Base-by-base conservation (phyloP, 495 filamentous ascomycete genomes). In the Hypoxylon cercidicola region DNA sequence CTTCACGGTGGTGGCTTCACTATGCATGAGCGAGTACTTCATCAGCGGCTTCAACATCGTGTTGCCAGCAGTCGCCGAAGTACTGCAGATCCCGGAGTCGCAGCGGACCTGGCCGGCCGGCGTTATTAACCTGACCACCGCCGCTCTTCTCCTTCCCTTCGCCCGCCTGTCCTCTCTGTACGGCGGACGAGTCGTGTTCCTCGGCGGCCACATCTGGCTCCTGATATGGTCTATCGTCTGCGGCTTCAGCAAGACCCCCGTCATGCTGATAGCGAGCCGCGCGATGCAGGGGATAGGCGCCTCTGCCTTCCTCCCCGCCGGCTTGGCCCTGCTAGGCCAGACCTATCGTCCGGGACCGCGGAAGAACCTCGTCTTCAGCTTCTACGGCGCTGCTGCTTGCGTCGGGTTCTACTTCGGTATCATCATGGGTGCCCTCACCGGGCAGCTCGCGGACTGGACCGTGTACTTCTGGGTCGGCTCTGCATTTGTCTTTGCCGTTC, bases 21-120 rank as follows among this genome's bases (percentile, higher is more conserved):
- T 93, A 68, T 81, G 91, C 25, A 80, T 95, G 67, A 83, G 88
- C 35, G 86, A 96, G 78, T 97, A 91, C 75, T 93, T 92, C 71
- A 88, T 94, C 34, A 92, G 89, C 40, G 93, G 93, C 44, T 97
- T 93, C 74, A 94, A 91, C 66, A 86, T 96, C 62, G 81, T 97
- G 50, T 76, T 93, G 1, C 93, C 93, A 8, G 85, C 86, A 0
- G 67, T 97, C 9, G 77, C 85, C 21, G 68, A 74, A 13, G 82
- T 87, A 18, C 80, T 96, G 3, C 43, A 86, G 9, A 92, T 96
- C 35, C 86, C 90, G 0, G 68, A 79, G 11, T 76, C 81, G 1
- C 84, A 87, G 0, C 80, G 82, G 5, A 91, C 89, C 21, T 97
- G 93, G 93, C 93, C 93, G 0, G 87, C 93, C 3, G 89, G 82